Conservation (phyloP, 2,329 filamentous ascomycete species). For the Nectriaceae sp. region DNA sequence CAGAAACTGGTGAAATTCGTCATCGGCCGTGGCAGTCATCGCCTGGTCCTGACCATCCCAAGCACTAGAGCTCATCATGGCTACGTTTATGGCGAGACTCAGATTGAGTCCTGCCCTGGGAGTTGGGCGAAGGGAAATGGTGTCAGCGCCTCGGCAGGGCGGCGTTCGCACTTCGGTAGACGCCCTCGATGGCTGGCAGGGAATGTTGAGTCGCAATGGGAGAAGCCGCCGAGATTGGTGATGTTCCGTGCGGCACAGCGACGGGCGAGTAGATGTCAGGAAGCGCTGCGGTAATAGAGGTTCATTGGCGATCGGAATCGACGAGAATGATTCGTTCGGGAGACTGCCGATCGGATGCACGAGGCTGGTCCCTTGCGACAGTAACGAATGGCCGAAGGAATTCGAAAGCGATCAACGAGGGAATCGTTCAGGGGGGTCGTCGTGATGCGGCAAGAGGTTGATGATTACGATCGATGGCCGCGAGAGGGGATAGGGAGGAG, state of each 20-base stretch:
- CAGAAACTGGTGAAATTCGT: conserved; percentile 66
- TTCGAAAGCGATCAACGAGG: background rate
- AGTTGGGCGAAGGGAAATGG: background rate
- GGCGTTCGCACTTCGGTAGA: background rate
- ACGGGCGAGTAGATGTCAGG: background rate
- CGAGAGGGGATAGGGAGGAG: background rate
- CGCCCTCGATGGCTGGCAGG: background rate
- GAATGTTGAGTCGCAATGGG: background rate
- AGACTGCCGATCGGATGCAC: background rate
- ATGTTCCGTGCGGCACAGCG: background rate
- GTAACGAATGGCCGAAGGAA: background rate
- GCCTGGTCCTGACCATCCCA: conserved; percentile 61
- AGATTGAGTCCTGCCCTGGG: conserved; percentile 1
- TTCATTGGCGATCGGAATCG: background rate
- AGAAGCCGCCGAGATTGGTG: background rate
- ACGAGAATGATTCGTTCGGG: conserved; percentile 1
- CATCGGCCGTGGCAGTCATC: conserved; percentile 52
- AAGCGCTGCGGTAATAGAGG: background rate
- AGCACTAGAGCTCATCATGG: conserved; percentile 53
- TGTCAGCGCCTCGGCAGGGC: background rate
- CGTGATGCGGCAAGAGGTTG: background rate
- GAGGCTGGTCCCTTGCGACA: background rate
- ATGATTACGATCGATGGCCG: background rate
- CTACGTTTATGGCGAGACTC: conserved; percentile 18
- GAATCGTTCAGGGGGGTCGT: too few species aligned